phyloP scores from a whole-genome alignment of 768 basidiomycete genomes.

The Gymnopilus dilepis region DNA sequence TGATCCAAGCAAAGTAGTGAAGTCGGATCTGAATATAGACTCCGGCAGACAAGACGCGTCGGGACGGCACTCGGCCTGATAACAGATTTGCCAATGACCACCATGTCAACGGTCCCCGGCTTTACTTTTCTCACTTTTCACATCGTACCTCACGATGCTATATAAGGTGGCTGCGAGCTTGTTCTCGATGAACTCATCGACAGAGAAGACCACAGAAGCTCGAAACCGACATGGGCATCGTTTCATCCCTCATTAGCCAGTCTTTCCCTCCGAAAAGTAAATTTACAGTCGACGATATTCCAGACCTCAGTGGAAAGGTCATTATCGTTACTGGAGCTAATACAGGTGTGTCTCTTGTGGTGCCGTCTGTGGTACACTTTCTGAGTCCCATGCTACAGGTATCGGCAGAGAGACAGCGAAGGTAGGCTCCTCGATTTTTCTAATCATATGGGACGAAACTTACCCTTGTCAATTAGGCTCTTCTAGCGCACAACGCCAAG shows the following conservation, averaged over 20 bases:
- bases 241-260: conserved; percentile 23
- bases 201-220: too few relatives aligned
- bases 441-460: neutral
- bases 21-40: neutral
- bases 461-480: conserved; percentile 31
- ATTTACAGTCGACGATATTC: conserved; percentile 42
- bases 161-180: neutral
- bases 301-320: conserved; percentile 49
- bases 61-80: neutral
- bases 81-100: neutral
- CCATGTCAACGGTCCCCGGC: neutral
- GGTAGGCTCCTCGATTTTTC: conserved; percentile 22
- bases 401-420: conserved; percentile 56
- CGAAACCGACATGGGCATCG: conserved; percentile 23
- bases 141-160: neutral
- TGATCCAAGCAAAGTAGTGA: too few relatives aligned
- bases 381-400: conserved; percentile 29
- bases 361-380: neutral
- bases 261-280: conserved; percentile 34
- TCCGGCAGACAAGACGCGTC: neutral
- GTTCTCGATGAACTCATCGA: too few relatives aligned
- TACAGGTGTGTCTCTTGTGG: conserved; percentile 29
- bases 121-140: neutral
- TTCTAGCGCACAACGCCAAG: conserved; percentile 50
- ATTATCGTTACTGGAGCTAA: conserved; percentile 57